These are phyloP conservation scores for Cadophora gregata DNA, from an alignment of 2,329 filamentous ascomycete genomes.

Conservation along the genomic window DNA sequence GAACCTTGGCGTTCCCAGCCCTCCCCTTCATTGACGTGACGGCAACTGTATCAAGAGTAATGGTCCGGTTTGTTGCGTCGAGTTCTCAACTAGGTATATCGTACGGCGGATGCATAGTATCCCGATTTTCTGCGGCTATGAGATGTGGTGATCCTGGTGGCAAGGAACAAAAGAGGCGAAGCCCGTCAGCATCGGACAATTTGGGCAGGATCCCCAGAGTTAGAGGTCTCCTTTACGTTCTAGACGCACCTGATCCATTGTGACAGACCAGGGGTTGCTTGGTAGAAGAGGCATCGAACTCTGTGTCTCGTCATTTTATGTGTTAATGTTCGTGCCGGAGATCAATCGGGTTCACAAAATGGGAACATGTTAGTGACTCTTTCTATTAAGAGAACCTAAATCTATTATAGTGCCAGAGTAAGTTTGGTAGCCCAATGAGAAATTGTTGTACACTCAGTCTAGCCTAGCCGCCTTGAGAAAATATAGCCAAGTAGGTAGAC, in stretches of 20 bases:
- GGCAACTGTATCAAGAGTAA: conserved; percentile 3
- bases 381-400: too few relatives aligned
- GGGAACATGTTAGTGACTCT: neutral
- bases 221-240: conserved; percentile 5
- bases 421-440: too few relatives aligned
- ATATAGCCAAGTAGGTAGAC: neutral
- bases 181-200: neutral
- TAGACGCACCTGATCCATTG: conserved; percentile 3
- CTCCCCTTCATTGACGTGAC: neutral
- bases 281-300: neutral
- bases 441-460: neutral
- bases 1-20: conserved; percentile 12
- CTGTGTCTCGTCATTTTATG: neutral
- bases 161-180: conserved; percentile 6
- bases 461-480: conserved; percentile 2
- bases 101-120: neutral
- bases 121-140: neutral
- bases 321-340: neutral
- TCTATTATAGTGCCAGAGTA: too few relatives aligned
- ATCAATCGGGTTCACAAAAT: neutral
- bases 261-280: conserved; percentile 10
- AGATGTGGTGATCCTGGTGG: neutral
- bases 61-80: neutral
- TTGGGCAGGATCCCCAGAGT: conserved; percentile 3
- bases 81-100: neutral